A percentile compares a stretch with the other conserved stretches of the same genome.
Conservation (phyloP, 129 eudicot species). For the Escallonia rubra region DNA sequence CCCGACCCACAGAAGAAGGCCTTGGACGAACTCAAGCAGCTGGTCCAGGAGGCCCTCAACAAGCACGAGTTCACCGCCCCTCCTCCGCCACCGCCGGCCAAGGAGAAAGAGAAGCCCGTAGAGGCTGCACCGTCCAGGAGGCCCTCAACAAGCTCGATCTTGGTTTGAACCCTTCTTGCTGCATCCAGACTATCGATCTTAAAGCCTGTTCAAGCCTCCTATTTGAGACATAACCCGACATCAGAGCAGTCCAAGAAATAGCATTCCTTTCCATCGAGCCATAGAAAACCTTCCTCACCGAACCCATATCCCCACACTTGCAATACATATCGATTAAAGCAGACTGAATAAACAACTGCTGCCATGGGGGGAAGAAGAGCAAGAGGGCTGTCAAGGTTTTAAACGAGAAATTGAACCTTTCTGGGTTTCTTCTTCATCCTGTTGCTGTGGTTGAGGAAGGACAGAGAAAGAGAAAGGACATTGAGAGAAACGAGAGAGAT, state of each 20-base stretch:
- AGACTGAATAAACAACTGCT: slow-evolving; percentile 61
- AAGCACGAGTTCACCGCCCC: slow-evolving; percentile 62
- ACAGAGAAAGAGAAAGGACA: no score
- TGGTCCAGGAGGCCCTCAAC: slow-evolving; percentile 60
- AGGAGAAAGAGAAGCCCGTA: slow-evolving; percentile 30
- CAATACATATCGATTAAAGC: slow-evolving; percentile 82
- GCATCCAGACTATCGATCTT: slow-evolving; percentile 78
- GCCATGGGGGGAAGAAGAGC: no score
- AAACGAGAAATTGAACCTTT: no score
- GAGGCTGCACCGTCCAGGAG: slow-evolving; percentile 10
- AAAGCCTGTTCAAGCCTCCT: slow-evolving; percentile 74
- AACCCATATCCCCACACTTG: slow-evolving; percentile 76
- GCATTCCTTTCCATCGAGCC: slow-evolving; percentile 60
- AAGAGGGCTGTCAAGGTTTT: no score
- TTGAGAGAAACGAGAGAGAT: no score
- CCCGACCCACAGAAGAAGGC: slow-evolving; percentile 67
- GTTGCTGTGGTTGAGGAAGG: no score
- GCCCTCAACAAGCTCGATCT: no score
- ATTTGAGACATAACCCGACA: slow-evolving; percentile 64
- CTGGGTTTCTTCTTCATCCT: no score
- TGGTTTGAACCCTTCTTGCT: slow-evolving; percentile 88
- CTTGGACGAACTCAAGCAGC: slow-evolving; percentile 53
- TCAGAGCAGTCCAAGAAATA: slow-evolving; percentile 79
- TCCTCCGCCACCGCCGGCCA: slow-evolving; percentile 20
- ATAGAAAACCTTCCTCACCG: slow-evolving; percentile 74